A percentile compares a stretch with the other conserved stretches of the same genome.
Evolutionary conservation across 2,329 filamentous ascomycete species (phyloP).

Genomic region (Alternaria arbusti): DNA sequence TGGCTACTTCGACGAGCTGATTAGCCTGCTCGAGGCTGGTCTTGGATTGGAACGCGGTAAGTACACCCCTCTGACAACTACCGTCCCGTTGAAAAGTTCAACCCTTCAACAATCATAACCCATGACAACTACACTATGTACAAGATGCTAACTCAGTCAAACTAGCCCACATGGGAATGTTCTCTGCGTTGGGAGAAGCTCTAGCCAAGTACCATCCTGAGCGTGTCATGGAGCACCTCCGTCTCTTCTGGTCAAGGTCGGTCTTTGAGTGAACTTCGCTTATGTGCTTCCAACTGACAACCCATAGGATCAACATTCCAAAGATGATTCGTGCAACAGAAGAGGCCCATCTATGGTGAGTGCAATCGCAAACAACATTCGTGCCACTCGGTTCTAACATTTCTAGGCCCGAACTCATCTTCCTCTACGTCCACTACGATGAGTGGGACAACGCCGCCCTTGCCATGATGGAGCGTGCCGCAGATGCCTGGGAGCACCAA

Average conservation of each 20-base stretch:
- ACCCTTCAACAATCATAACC: not conserved
- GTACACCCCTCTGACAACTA: not conserved
- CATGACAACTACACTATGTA: not conserved
- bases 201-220: constrained; percentile 95
- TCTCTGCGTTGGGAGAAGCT: constrained; percentile 90
- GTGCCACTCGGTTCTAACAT: not conserved
- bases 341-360: constrained; percentile 81
- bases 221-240: constrained; percentile 96
- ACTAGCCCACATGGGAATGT: constrained; percentile 85
- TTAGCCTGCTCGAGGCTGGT: constrained; percentile 90
- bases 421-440: constrained; percentile 98
- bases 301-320: constrained; percentile 86
- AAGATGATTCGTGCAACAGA: constrained; percentile 95
- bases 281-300: constrained; percentile 37
- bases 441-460: constrained; percentile 97
- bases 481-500: constrained; percentile 98
- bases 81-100: not conserved
- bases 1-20: constrained; percentile 98
- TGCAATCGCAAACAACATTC: not conserved
- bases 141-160: not conserved
- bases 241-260: constrained; percentile 79
- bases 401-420: constrained; percentile 83
- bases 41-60: constrained; percentile 80
- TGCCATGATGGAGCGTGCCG: constrained; percentile 95
- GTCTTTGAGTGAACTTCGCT: not conserved